phyloP scores from a whole-genome alignment of 140 eudicot species.

The Bidens hawaiensis region DNA sequence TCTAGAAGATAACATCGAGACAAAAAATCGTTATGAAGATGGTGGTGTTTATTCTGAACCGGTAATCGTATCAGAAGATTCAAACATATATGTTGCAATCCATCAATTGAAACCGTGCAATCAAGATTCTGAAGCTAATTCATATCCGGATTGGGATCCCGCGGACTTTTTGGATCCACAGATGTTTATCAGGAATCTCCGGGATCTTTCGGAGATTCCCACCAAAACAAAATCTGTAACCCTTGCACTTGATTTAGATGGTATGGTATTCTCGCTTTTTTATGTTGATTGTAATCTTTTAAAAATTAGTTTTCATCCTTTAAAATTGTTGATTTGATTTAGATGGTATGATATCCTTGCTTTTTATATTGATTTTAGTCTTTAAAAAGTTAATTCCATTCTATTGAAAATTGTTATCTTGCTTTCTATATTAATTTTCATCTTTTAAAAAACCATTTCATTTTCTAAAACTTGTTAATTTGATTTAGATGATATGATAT shows the following conservation, averaged over 20 bases:
- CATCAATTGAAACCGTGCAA: conserved; percentile 63
- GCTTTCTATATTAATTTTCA: no score
- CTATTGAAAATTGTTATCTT: no score
- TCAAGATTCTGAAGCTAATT: conserved; percentile 48
- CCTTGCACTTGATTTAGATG: no score
- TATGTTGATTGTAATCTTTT: no score
- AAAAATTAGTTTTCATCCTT: neutral
- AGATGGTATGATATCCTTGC: conserved; percentile 54
- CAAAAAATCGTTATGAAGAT: conserved; percentile 20
- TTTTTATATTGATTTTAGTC: neutral
- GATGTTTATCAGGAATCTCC: conserved; percentile 59
- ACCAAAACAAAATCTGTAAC: conserved; percentile 62
- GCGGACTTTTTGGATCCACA: conserved; percentile 78
- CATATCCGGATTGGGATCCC: conserved; percentile 59
- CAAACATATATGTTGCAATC: conserved; percentile 62
- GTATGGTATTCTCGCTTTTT: no score
- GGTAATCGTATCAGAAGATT: conserved; percentile 37
- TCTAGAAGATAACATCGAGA: conserved; percentile 54
- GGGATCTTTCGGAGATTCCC: conserved; percentile 52
- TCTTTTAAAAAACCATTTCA: no score
- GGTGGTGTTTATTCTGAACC: conserved; percentile 29
- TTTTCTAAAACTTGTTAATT: no score
- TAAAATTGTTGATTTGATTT: conserved; percentile 44
- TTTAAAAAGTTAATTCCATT: no score
- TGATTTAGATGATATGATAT: no score